A percentile compares a stretch with the other conserved stretches of the same genome.
Evolutionary conservation across 2,329 filamentous ascomycete genomes (phyloP).

Genomic region (Eutypella sp.): DNA sequence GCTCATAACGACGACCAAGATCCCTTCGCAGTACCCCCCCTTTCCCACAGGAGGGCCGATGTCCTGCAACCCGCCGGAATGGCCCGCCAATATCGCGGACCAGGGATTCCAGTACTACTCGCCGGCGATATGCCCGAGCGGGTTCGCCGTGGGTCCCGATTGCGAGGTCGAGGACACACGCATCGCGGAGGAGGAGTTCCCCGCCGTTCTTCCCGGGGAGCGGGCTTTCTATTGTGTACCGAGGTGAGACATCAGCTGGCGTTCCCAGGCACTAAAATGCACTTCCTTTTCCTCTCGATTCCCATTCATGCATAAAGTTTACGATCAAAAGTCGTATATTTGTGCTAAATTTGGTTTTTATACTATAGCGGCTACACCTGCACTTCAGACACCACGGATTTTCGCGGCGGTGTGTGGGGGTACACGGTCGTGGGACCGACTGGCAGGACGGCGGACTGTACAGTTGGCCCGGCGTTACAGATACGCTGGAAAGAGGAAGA

Average conservation of each 20-base stretch:
- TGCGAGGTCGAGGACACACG: slow-evolving; percentile 24
- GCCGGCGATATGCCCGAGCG: slow-evolving; percentile 34
- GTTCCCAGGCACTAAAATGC: not conserved
- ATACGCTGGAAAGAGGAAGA: slow-evolving; percentile 33
- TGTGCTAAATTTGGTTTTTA: not conserved
- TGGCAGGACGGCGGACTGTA: slow-evolving; percentile 14
- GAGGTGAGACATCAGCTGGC: slow-evolving; percentile 18
- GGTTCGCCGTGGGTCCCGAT: slow-evolving; percentile 28
- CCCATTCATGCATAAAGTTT: too few relatives aligned
- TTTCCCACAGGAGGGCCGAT: slow-evolving; percentile 28
- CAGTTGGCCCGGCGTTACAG: slow-evolving; percentile 33
- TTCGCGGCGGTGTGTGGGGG: slow-evolving; percentile 35
- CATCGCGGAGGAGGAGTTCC: slow-evolving; percentile 25
- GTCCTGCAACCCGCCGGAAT: slow-evolving; percentile 32
- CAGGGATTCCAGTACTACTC: slow-evolving; percentile 36
- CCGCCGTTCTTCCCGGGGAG: slow-evolving; percentile 23
- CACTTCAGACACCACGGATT: slow-evolving; percentile 36
- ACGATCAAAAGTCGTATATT: too few relatives aligned
- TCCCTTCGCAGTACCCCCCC: slow-evolving; percentile 33
- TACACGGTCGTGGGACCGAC: slow-evolving; percentile 18
- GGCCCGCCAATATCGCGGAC: slow-evolving; percentile 28
- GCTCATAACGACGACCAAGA: slow-evolving; percentile 33
- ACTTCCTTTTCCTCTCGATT: too few relatives aligned
- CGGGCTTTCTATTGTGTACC: slow-evolving; percentile 28
- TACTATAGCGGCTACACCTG: slow-evolving; percentile 33